These are phyloP conservation scores for Tolypocladium guangdongense DNA, from an alignment of 2,329 filamentous ascomycete genomes.

Conservation along the genomic window DNA sequence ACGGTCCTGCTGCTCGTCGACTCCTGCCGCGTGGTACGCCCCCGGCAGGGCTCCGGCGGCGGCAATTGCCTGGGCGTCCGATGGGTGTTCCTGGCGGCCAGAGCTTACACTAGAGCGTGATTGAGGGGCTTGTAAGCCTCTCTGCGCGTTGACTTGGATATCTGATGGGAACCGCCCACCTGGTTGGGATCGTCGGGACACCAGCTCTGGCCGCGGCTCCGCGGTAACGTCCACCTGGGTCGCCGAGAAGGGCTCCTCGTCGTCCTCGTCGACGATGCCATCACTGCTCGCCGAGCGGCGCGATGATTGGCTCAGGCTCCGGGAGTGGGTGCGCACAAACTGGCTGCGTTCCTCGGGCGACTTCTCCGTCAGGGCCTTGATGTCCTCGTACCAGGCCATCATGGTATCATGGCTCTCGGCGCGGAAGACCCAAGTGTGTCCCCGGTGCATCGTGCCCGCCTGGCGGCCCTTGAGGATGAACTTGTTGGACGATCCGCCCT, in stretches of 20 bases:
- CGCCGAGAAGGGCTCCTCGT: conserved; percentile 51
- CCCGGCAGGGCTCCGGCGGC: conserved; percentile 43
- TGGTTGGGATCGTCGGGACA: conserved; percentile 65
- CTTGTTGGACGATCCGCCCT: conserved; percentile 81
- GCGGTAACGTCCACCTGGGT: conserved; percentile 32
- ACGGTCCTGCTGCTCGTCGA: conserved; percentile 19
- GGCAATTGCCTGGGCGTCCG: conserved; percentile 48
- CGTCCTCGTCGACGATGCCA: conserved; percentile 65
- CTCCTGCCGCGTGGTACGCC: conserved; percentile 16
- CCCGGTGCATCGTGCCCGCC: conserved; percentile 82
- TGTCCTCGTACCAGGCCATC: conserved; percentile 93
- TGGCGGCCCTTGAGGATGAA: conserved; percentile 96
- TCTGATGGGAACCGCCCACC: conserved; percentile 97
- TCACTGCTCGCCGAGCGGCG: conserved; percentile 59
- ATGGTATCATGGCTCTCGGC: conserved; percentile 79
- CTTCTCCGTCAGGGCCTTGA: conserved; percentile 80
- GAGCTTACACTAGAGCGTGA: conserved; percentile 78
- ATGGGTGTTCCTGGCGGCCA: conserved; percentile 31
- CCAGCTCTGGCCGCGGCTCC: conserved; percentile 36
- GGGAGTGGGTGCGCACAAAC: conserved; percentile 73
- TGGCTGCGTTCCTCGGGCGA: conserved; percentile 78
- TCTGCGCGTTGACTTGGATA: conserved; percentile 66
- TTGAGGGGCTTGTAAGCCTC: conserved; percentile 69
- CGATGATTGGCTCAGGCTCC: conserved; percentile 61
- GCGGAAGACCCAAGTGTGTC: conserved; percentile 62